phyloP scores from a whole-genome alignment of 257 asterid species.

The Petrea volubilis region DNA sequence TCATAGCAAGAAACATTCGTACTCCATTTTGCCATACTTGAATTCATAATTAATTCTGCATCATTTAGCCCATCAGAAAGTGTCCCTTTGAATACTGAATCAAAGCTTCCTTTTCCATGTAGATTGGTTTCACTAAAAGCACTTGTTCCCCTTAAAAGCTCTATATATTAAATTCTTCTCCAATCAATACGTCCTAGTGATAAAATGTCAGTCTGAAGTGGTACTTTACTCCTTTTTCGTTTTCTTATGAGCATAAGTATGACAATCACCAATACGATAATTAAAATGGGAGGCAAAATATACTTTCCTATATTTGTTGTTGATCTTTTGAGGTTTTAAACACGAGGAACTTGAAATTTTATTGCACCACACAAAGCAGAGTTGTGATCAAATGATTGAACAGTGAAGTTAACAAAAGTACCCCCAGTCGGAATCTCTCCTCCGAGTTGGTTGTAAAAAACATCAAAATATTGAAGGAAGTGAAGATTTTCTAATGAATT shows the following conservation, averaged over 20 bases:
- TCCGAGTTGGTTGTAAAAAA: conserved; percentile 28
- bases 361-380: conserved; percentile 27
- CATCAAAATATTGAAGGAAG: too few relatives aligned
- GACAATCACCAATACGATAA: neutral
- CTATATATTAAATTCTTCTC: conserved; percentile 32
- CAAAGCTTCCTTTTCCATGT: too few relatives aligned
- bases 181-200: neutral
- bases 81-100: too few relatives aligned
- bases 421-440: conserved; percentile 38
- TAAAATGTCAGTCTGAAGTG: neutral
- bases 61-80: too few relatives aligned
- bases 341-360: conserved; percentile 29
- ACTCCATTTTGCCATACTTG: too few relatives aligned
- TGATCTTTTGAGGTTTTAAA: too few relatives aligned
- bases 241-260: conserved; percentile 16
- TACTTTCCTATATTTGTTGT: too few relatives aligned
- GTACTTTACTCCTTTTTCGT: neutral
- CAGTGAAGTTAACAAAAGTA: conserved; percentile 28
- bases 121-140: too few relatives aligned
- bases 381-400: conserved; percentile 27
- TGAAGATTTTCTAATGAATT: too few relatives aligned
- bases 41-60: too few relatives aligned
- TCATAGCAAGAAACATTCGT: too few relatives aligned
- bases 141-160: conserved; percentile 30
- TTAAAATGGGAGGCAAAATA: too few relatives aligned